Evolutionary conservation across 2,329 filamentous ascomycete species (phyloP).

Genomic region (Lachnellula occidentalis): DNA sequence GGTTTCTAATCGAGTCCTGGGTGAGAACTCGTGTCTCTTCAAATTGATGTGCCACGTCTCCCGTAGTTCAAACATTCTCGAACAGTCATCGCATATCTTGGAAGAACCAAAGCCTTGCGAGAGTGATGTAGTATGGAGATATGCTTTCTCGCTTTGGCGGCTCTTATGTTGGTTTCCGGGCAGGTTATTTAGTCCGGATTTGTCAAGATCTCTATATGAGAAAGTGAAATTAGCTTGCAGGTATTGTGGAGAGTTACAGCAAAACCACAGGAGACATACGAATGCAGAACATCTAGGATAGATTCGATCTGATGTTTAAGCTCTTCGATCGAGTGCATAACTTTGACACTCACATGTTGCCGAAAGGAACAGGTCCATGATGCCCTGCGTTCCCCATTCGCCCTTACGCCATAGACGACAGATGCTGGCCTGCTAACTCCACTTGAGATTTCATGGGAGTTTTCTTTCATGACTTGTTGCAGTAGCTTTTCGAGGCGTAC

Average conservation of each 20-base stretch:
- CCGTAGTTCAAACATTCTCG: slow-evolving; percentile 4
- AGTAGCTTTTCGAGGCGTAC: not conserved
- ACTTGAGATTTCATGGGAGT: not conserved
- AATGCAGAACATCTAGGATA: not conserved
- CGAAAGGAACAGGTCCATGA: not conserved
- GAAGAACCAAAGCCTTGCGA: not conserved
- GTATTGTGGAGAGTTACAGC: not conserved
- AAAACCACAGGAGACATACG: not conserved
- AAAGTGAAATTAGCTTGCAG: not conserved
- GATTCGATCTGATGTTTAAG: not conserved
- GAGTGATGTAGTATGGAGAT: not conserved
- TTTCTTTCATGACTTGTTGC: not conserved
- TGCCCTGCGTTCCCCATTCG: not conserved
- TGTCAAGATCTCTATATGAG: not conserved
- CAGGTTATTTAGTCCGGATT: not conserved
- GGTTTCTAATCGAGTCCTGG: slow-evolving; percentile 1
- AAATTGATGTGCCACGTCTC: slow-evolving; percentile 3
- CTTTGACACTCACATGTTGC: not conserved
- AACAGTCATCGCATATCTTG: slow-evolving; percentile 3
- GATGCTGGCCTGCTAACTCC: not conserved
- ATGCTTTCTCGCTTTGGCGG: not conserved
- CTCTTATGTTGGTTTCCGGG: not conserved
- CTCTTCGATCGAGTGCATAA: not conserved
- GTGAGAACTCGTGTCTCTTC: slow-evolving; percentile 1
- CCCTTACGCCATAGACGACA: not conserved